These are phyloP conservation scores for Fusarium illudens DNA, from an alignment of 2,329 filamentous ascomycete species.

Conservation along the genomic window DNA sequence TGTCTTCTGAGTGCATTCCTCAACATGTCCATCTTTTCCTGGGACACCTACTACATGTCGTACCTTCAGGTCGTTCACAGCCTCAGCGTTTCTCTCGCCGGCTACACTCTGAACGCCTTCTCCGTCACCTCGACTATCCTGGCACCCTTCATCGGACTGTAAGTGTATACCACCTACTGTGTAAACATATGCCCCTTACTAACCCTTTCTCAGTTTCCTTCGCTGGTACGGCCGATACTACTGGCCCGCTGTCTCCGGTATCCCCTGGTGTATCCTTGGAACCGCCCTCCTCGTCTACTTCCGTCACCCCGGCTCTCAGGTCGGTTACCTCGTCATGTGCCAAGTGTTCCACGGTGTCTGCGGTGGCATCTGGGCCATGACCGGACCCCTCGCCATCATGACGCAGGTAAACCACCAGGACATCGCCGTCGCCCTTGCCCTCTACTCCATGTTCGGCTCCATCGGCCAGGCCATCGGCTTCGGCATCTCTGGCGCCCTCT, in stretches of 20 bases:
- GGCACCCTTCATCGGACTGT: constrained; percentile 55
- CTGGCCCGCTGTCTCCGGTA: constrained; percentile 56
- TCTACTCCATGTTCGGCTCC: constrained; percentile 42
- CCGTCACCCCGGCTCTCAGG: constrained; percentile 48
- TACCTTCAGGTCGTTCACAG: constrained; percentile 62
- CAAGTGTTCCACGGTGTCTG: constrained; percentile 61
- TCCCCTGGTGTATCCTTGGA: constrained; percentile 64
- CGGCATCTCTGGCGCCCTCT: constrained; percentile 45
- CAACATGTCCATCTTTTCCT: constrained; percentile 50
- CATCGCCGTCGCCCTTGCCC: constrained; percentile 45
- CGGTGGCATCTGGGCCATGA: constrained; percentile 60
- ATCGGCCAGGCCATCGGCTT: constrained; percentile 46
- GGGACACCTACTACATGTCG: constrained; percentile 59
- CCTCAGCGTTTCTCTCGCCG: constrained; percentile 55
- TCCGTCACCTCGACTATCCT: constrained; percentile 58
- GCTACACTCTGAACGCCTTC: constrained; percentile 59
- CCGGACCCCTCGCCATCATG: constrained; percentile 42
- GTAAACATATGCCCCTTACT: background rate
- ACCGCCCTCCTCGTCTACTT: constrained; percentile 53
- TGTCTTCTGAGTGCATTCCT: constrained; percentile 51
- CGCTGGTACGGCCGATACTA: constrained; percentile 61
- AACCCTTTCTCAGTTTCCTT: constrained; percentile 48
- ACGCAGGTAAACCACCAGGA: constrained; percentile 44
- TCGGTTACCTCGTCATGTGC: constrained; percentile 58
- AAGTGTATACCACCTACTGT: background rate